Percentiles rank a stretch among this genome's conserved stretches.
These are phyloP conservation scores for Aspergillus mulundensis DNA, from an alignment of 495 filamentous ascomycete genomes.

Conservation along the genomic window DNA sequence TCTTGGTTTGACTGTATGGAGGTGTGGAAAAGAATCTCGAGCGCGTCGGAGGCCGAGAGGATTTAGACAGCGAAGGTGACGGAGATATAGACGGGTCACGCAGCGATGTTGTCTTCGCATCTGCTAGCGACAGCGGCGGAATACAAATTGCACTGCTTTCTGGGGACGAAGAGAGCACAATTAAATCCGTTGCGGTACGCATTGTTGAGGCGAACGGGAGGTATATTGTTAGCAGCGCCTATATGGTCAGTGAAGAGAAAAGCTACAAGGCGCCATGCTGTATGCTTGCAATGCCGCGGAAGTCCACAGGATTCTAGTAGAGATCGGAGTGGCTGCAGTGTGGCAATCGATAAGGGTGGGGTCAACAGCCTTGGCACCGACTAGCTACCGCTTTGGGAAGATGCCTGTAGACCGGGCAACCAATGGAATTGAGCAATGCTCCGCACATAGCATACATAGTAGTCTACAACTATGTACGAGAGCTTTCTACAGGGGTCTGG, in stretches of 20 bases:
- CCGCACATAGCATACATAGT: neutral
- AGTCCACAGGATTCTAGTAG: neutral
- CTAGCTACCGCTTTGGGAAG: slow-evolving; percentile 33
- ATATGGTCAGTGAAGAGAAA: neutral
- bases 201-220: slow-evolving; percentile 24
- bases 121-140: slow-evolving; percentile 12
- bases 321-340: neutral
- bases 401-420: slow-evolving; percentile 37
- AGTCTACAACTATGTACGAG: neutral
- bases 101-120: slow-evolving; percentile 14
- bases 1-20: slow-evolving; percentile 3
- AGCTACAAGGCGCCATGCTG: neutral
- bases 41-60: slow-evolving; percentile 24
- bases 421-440: slow-evolving; percentile 14
- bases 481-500: neutral
- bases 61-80: slow-evolving; percentile 33
- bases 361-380: slow-evolving; percentile 37
- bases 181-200: slow-evolving; percentile 28
- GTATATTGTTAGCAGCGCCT: neutral
- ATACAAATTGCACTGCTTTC: slow-evolving; percentile 20
- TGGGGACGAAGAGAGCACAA: slow-evolving; percentile 43
- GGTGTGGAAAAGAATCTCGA: slow-evolving; percentile 28
- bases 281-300: neutral
- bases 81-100: slow-evolving; percentile 27
- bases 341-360: neutral